Percentiles rank a stretch among this genome's conserved stretches.
Evolutionary conservation across 1,284 basidiomycete genomes (phyloP).

Genomic region (Porodaedalea pini): DNA sequence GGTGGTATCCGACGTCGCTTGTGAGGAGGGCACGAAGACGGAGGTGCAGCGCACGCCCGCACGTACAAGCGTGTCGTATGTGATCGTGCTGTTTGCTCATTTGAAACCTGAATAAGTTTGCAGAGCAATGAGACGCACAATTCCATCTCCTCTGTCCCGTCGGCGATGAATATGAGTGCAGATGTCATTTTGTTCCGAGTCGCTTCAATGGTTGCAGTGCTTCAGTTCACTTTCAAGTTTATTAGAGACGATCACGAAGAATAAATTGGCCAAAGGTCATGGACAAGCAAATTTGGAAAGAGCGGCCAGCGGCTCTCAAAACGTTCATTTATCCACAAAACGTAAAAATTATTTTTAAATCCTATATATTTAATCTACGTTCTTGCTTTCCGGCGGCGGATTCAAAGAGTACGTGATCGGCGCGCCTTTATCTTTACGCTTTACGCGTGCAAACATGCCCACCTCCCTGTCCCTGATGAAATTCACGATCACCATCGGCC

Average conservation of each 20-base stretch:
- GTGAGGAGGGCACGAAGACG: conserved; percentile 53
- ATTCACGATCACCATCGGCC: conserved; percentile 92
- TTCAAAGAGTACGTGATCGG: neutral
- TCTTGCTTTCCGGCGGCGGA: neutral
- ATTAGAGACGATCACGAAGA: neutral
- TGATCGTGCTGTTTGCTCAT: conserved; percentile 53
- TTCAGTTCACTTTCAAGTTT: neutral
- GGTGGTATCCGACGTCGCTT: conserved; percentile 32
- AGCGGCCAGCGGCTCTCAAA: too few relatives aligned
- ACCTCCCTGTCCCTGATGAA: conserved; percentile 90
- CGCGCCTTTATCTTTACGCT: conserved; percentile 30
- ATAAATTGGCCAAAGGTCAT: too few relatives aligned
- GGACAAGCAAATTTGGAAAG: too few relatives aligned
- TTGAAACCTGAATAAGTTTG: conserved; percentile 2
- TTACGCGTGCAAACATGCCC: conserved; percentile 54
- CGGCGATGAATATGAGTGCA: conserved; percentile 76
- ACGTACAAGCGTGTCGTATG: conserved; percentile 76
- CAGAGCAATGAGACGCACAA: conserved; percentile 46
- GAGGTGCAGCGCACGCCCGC: conserved; percentile 64
- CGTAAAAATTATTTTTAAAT: too few relatives aligned
- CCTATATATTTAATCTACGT: too few relatives aligned
- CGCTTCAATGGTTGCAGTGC: neutral
- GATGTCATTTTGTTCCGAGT: conserved; percentile 45
- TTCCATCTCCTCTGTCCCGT: conserved; percentile 90
- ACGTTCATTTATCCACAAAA: too few relatives aligned